Evolutionary conservation across 2,329 filamentous ascomycete species (phyloP).

Genomic region (Penicillium frequentans): DNA sequence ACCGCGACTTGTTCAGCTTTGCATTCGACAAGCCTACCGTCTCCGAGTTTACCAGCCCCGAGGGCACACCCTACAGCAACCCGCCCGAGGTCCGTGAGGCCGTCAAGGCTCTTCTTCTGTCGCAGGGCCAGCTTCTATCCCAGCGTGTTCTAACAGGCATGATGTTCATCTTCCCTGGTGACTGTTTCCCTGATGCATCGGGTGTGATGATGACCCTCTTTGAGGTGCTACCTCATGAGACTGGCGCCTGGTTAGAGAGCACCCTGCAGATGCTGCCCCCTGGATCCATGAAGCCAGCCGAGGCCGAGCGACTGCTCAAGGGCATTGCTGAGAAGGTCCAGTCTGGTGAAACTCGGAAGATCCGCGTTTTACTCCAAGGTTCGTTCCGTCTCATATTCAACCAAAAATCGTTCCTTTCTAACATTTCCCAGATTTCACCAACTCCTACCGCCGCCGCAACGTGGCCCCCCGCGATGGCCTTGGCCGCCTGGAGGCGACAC

Average conservation of each 20-base stretch:
- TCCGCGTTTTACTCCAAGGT: slow-evolving; percentile 76
- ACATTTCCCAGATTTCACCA: slow-evolving; percentile 73
- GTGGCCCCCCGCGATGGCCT: slow-evolving; percentile 92
- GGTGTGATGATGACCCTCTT: slow-evolving; percentile 89
- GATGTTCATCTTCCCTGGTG: slow-evolving; percentile 98
- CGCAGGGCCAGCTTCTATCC: slow-evolving; percentile 74
- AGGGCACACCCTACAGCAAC: slow-evolving; percentile 61
- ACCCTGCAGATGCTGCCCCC: slow-evolving; percentile 82
- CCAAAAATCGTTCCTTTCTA: background rate
- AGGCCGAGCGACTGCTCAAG: slow-evolving; percentile 76
- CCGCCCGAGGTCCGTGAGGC: slow-evolving; percentile 69
- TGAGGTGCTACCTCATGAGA: slow-evolving; percentile 77
- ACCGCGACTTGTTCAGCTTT: slow-evolving; percentile 87
- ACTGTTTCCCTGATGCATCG: slow-evolving; percentile 93
- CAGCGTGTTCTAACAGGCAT: slow-evolving; percentile 93
- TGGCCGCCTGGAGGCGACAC: slow-evolving; percentile 79
- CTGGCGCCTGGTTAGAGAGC: slow-evolving; percentile 76
- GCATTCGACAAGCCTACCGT: slow-evolving; percentile 68
- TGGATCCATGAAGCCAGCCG: slow-evolving; percentile 75
- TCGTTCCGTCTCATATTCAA: slow-evolving; percentile 10
- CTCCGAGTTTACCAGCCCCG: slow-evolving; percentile 59
- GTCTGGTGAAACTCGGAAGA: slow-evolving; percentile 70
- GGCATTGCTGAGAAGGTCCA: slow-evolving; percentile 78
- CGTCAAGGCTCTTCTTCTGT: slow-evolving; percentile 69
- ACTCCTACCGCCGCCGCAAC: slow-evolving; percentile 87